Evolutionary conservation across 495 filamentous ascomycete genomes (phyloP).

Genomic region (Podospora pseudopauciseta): DNA sequence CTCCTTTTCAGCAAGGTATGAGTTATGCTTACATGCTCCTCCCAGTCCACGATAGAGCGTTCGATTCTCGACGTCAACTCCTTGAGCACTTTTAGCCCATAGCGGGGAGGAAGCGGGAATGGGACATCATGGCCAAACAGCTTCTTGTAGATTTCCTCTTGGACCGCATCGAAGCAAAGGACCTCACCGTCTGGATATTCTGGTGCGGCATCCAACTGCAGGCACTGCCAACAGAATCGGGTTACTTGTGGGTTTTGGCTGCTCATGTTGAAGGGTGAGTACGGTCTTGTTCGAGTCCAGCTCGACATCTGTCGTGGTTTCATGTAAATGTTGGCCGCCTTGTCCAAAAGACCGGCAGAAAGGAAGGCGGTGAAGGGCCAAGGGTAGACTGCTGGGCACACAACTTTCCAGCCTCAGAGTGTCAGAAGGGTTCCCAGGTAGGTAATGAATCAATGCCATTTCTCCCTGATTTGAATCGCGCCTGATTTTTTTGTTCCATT

Average conservation of each 20-base stretch:
- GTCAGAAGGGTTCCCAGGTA: not conserved
- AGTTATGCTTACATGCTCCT: conserved; percentile 68
- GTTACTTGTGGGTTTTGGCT: not conserved
- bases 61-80: conserved; percentile 63
- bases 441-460: too few relatives aligned
- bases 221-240: conserved; percentile 42
- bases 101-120: conserved; percentile 59
- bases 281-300: not conserved
- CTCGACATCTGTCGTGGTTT: not conserved
- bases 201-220: conserved; percentile 37
- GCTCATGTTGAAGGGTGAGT: not conserved
- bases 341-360: not conserved
- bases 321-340: not conserved
- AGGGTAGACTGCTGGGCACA: not conserved
- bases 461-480: too few relatives aligned
- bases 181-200: conserved; percentile 33
- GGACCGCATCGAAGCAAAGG: conserved; percentile 45
- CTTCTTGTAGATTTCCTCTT: conserved; percentile 57
- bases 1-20: not conserved
- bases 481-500: too few relatives aligned
- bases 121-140: conserved; percentile 58
- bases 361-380: not conserved
- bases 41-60: conserved; percentile 65
- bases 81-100: conserved; percentile 71
- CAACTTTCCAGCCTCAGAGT: not conserved